Conservation (phyloP, 1,139 yeast species). For the Lipomyces yarrowii region DNA sequence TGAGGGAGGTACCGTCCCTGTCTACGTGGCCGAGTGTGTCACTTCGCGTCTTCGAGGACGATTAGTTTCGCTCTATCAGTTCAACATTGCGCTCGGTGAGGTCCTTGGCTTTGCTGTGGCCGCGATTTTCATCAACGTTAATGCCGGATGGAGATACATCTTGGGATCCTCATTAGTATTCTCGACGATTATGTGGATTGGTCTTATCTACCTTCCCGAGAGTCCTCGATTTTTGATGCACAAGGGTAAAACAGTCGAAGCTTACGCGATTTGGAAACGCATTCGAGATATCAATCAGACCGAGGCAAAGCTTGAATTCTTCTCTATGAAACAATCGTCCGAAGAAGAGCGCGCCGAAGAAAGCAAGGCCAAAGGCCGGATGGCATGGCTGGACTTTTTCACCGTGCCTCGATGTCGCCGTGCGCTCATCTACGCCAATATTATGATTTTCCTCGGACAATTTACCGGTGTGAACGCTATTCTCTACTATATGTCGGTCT, state of each 20-base stretch:
- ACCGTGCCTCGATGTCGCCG: conserved; percentile 59
- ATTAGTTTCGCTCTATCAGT: conserved; percentile 59
- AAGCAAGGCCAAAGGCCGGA: conserved; percentile 36
- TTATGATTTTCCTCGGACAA: conserved; percentile 57
- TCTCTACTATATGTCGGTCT: conserved; percentile 35
- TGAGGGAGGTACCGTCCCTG: conserved; percentile 63
- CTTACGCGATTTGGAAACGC: conserved; percentile 56
- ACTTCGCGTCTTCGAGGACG: conserved; percentile 59
- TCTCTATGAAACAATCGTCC: conserved; percentile 50
- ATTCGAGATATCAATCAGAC: conserved; percentile 50
- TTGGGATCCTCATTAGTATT: conserved; percentile 60
- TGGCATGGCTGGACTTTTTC: conserved; percentile 53
- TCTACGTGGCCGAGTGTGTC: conserved; percentile 59
- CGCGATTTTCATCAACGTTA: conserved; percentile 57
- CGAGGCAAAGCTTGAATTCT: conserved; percentile 52
- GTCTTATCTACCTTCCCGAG: conserved; percentile 62
- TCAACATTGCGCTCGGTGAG: conserved; percentile 61
- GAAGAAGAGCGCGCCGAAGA: conserved; percentile 43
- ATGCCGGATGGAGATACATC: conserved; percentile 64
- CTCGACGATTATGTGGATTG: conserved; percentile 53
- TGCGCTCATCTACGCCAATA: conserved; percentile 56
- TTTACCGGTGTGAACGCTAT: conserved; percentile 43
- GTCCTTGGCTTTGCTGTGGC: conserved; percentile 60
- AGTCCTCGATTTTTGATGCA: conserved; percentile 70
- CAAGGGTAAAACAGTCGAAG: conserved; percentile 55